Conservation (phyloP, 805 yeast genomes). For the Candida montana region DNA sequence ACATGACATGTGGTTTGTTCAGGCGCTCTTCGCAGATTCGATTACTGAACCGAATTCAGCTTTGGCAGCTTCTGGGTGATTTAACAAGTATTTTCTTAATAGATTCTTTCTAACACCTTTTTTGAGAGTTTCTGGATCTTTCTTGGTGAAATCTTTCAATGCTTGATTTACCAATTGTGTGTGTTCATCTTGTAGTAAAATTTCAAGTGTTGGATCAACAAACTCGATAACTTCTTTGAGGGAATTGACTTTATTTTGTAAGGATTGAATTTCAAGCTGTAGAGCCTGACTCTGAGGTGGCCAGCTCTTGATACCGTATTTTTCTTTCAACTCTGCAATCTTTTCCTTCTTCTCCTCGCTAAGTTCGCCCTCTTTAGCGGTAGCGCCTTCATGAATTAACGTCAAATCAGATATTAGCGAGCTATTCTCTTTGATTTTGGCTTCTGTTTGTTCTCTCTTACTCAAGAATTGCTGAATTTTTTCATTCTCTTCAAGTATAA, state of each 20-base stretch:
- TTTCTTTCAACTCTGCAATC: constrained; percentile 34
- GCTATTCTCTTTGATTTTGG: constrained; percentile 21
- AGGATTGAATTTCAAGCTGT: constrained; percentile 31
- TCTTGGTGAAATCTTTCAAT: constrained; percentile 30
- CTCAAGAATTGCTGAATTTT: constrained; percentile 51
- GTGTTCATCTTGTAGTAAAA: constrained; percentile 31
- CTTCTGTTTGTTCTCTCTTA: constrained; percentile 37
- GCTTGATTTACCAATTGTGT: constrained; percentile 33
- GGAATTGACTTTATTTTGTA: constrained; percentile 25
- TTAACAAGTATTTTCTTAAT: constrained; percentile 56
- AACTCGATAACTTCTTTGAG: constrained; percentile 29
- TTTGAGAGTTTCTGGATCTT: constrained; percentile 37
- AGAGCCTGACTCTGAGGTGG: constrained; percentile 39
- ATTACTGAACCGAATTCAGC: constrained; percentile 18
- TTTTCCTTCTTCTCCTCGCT: constrained; percentile 32
- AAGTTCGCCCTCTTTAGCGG: constrained; percentile 24
- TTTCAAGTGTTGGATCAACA: constrained; percentile 31
- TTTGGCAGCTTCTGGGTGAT: constrained; percentile 22
- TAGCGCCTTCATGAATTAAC: constrained; percentile 22
- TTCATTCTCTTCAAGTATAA: constrained; percentile 57
- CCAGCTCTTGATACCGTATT: constrained; percentile 43
- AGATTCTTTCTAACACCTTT: constrained; percentile 63
- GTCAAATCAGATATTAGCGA: constrained; percentile 30
- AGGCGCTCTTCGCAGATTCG: constrained; percentile 7
- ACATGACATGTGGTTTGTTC: no score